These are phyloP conservation scores for Saururus chinensis DNA, from an alignment of 164 flowering plant species.

Conservation along the genomic window DNA sequence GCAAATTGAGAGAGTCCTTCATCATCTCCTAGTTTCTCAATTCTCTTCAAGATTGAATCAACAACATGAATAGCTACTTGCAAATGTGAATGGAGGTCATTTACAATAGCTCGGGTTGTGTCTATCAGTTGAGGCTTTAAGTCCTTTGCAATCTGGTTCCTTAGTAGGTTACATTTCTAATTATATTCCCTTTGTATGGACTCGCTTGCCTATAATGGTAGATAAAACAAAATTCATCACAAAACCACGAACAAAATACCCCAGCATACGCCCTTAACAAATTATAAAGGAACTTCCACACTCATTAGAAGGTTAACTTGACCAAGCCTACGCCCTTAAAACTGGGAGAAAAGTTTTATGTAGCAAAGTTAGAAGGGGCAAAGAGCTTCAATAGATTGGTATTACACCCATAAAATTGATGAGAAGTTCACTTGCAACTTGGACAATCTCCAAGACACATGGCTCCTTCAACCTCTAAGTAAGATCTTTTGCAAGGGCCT, in stretches of 20 bases:
- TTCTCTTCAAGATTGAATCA: conserved; percentile 78
- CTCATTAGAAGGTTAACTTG: neutral
- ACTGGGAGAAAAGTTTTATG: neutral
- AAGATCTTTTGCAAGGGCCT: conserved; percentile 97
- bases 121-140: conserved; percentile 53
- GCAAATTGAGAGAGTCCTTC: too few relatives aligned
- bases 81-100: conserved; percentile 80
- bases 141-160: conserved; percentile 86
- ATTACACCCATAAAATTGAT: neutral
- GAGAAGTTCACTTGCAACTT: conserved; percentile 59
- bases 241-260: neutral
- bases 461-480: conserved; percentile 90
- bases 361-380: too few relatives aligned
- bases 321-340: neutral
- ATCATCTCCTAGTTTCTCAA: conserved; percentile 95
- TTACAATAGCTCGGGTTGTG: conserved; percentile 68
- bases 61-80: conserved; percentile 79
- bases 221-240: neutral
- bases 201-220: conserved; percentile 62
- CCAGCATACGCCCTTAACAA: too few relatives aligned
- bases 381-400: too few relatives aligned
- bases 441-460: conserved; percentile 78
- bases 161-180: conserved; percentile 61
- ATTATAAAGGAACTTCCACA: too few relatives aligned
- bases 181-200: conserved; percentile 70